These are phyloP conservation scores for Penicillium paxilli DNA, from an alignment of 495 filamentous ascomycete species.

Conservation along the genomic window DNA sequence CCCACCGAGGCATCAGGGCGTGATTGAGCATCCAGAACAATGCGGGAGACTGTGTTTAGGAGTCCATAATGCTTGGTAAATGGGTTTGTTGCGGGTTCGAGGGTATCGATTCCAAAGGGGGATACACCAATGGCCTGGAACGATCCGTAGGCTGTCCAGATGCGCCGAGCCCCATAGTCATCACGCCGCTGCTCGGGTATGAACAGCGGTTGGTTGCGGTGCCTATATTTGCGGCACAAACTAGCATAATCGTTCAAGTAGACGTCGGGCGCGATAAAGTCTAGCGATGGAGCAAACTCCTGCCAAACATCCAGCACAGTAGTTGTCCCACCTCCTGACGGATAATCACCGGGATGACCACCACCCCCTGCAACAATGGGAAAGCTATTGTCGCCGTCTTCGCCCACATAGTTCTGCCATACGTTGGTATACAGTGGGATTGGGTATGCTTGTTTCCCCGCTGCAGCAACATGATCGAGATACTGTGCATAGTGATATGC, in stretches of 20 bases:
- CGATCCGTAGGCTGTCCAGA: conserved; percentile 44
- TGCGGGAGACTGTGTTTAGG: conserved; percentile 29
- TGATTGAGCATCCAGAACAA: conserved; percentile 43
- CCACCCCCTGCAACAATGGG: conserved; percentile 46
- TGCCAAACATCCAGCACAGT: conserved; percentile 49
- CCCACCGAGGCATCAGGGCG: conserved; percentile 36
- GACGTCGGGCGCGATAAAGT: conserved; percentile 51
- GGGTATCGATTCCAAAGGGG: conserved; percentile 50
- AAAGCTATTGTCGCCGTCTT: conserved; percentile 28
- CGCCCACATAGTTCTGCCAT: conserved; percentile 41
- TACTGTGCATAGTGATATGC: conserved; percentile 48
- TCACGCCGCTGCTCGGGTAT: conserved; percentile 53
- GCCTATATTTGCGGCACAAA: conserved; percentile 43
- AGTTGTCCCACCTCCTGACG: conserved; percentile 41
- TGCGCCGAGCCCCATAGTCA: conserved; percentile 45
- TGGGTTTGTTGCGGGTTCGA: conserved; percentile 30
- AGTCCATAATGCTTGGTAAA: conserved; percentile 44
- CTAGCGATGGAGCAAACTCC: conserved; percentile 39
- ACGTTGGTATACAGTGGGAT: conserved; percentile 51
- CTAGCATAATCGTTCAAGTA: conserved; percentile 45
- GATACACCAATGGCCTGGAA: conserved; percentile 42
- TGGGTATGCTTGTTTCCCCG: conserved; percentile 41
- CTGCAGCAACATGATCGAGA: conserved; percentile 41
- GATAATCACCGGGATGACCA: conserved; percentile 44
- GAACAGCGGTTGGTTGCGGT: conserved; percentile 47